These are phyloP conservation scores for Sugiyamaella chiloensis DNA, from an alignment of 805 yeast genomes.

Conservation along the genomic window DNA sequence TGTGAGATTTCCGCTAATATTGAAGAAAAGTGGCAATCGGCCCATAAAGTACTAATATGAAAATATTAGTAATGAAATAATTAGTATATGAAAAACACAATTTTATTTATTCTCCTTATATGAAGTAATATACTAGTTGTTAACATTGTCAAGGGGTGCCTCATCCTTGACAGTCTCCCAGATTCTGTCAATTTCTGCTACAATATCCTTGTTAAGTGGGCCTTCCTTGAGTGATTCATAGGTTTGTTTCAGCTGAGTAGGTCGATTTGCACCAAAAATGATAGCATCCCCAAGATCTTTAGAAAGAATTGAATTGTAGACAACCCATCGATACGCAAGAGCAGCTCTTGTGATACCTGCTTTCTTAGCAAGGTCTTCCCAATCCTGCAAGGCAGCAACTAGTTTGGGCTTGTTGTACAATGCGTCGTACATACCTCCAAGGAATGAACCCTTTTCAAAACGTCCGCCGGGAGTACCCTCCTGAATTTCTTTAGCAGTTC, in stretches of 20 bases:
- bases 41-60: too few relatives aligned
- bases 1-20: too few relatives aligned
- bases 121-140: too few relatives aligned
- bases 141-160: constrained; percentile 25
- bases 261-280: constrained; percentile 25
- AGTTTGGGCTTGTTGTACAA: constrained; percentile 24
- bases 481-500: constrained; percentile 17
- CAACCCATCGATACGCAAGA: constrained; percentile 28
- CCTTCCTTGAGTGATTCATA: constrained; percentile 24
- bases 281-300: constrained; percentile 24
- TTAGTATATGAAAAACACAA: too few relatives aligned
- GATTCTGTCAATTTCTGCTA: constrained; percentile 25
- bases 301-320: constrained; percentile 21
- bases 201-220: constrained; percentile 25
- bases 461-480: constrained; percentile 21
- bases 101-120: too few relatives aligned
- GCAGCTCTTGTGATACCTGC: constrained; percentile 19
- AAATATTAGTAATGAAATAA: too few relatives aligned
- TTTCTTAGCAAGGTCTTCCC: constrained; percentile 23
- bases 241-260: constrained; percentile 23
- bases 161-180: constrained; percentile 25
- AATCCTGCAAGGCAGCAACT: constrained; percentile 21
- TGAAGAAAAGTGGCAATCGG: too few relatives aligned
- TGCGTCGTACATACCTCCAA: constrained; percentile 22
- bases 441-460: constrained; percentile 14